These are phyloP conservation scores for Bruguiera sexangula DNA, from an alignment of 345 rosid genomes.

Conservation along the genomic window DNA sequence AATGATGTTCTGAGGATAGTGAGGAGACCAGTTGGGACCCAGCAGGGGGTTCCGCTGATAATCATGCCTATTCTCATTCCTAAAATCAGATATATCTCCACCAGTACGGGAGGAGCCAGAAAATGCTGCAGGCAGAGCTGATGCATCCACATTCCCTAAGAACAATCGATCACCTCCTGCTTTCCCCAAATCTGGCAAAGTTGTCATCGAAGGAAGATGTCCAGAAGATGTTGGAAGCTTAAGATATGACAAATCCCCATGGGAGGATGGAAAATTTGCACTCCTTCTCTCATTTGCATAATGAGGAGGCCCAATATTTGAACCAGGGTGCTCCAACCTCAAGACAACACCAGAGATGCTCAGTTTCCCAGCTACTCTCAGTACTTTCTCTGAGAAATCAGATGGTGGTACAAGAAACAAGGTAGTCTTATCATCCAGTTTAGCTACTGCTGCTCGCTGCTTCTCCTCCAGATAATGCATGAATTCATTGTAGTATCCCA, in stretches of 20 bases:
- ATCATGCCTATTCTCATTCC: constrained; percentile 42
- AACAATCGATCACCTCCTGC: constrained; percentile 31
- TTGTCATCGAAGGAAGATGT: constrained; percentile 24
- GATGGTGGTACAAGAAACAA: constrained; percentile 97
- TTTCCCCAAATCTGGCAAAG: constrained; percentile 35
- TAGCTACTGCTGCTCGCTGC: constrained; percentile 93
- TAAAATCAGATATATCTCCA: constrained; percentile 35
- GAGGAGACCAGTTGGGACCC: constrained; percentile 43
- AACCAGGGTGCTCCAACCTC: constrained; percentile 54
- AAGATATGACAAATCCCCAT: constrained; percentile 43
- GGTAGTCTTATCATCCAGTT: constrained; percentile 82
- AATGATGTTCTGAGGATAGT: constrained; percentile 6
- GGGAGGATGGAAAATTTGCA: constrained; percentile 24
- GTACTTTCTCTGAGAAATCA: constrained; percentile 84
- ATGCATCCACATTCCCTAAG: constrained; percentile 26
- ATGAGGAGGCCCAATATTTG: constrained; percentile 41
- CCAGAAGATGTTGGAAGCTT: constrained; percentile 32
- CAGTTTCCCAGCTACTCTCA: constrained; percentile 87
- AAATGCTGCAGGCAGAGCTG: constrained; percentile 33
- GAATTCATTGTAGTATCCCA: constrained; percentile 75
- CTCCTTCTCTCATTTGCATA: constrained; percentile 47
- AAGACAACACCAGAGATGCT: constrained; percentile 92
- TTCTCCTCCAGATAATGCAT: constrained; percentile 93
- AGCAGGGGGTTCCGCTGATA: constrained; percentile 29
- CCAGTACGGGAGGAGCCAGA: constrained; percentile 30